Evolutionary conservation across 371 early-diverging fungal species (phyloP).

Genomic region (Mucor lusitanicus): DNA sequence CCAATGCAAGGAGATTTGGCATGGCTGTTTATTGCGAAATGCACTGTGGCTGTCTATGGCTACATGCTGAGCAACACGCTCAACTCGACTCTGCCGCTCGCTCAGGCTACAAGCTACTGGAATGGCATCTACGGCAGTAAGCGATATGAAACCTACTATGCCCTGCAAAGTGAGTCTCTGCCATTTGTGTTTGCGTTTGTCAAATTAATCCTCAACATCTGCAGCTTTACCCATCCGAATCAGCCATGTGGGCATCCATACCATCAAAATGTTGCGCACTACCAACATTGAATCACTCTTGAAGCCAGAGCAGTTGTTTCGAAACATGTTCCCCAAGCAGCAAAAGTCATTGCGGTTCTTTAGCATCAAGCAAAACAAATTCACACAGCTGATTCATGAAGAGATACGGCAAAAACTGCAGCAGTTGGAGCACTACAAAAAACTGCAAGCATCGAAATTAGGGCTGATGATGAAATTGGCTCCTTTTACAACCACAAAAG

Average conservation of each 20-base stretch:
- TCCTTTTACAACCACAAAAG: not conserved
- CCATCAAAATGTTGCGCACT: not conserved
- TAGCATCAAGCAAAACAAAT: not conserved
- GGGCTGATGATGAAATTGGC: not conserved
- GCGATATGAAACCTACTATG: constrained; percentile 51
- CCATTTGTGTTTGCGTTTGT: too few relatives aligned
- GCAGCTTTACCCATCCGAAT: not conserved
- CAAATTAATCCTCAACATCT: too few relatives aligned
- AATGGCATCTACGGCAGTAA: constrained; percentile 55
- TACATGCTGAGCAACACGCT: constrained; percentile 38
- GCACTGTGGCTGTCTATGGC: constrained; percentile 62
- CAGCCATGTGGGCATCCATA: not conserved
- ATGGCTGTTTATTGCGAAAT: constrained; percentile 58
- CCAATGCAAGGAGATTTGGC: constrained; percentile 22
- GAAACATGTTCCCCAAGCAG: constrained; percentile 1
- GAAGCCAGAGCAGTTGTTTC: constrained; percentile 1
- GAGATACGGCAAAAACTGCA: constrained; percentile 1
- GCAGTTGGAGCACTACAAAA: not conserved
- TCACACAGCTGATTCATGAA: constrained; percentile 3
- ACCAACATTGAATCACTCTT: not conserved
- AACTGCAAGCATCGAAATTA: not conserved
- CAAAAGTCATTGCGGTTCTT: constrained; percentile 3
- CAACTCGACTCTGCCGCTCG: constrained; percentile 63
- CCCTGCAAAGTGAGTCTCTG: constrained; percentile 59
- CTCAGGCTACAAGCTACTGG: constrained; percentile 72